These are phyloP conservation scores for Monascus purpureus DNA, from an alignment of 495 filamentous ascomycete genomes.

Conservation along the genomic window DNA sequence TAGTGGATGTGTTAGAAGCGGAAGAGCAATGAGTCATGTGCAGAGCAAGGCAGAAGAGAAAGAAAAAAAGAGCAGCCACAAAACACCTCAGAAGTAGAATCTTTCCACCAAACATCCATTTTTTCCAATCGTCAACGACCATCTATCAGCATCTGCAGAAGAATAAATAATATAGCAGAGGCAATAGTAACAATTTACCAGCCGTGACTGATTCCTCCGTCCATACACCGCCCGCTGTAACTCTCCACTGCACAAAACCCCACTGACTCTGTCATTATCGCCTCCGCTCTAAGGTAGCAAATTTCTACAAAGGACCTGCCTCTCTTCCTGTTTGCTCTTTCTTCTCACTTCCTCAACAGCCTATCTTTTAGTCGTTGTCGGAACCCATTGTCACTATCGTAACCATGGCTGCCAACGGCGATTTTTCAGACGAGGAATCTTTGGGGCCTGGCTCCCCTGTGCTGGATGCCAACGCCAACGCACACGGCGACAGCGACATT, in stretches of 20 bases:
- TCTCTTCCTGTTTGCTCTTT: conserved; percentile 11
- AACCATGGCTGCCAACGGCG: conserved; percentile 52
- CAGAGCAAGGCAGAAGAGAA: no score
- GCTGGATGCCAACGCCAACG: conserved; percentile 39
- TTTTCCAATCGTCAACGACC: no score
- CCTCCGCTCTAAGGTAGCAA: conserved; percentile 22
- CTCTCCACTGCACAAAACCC: conserved; percentile 33
- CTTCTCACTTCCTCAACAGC: conserved; percentile 7
- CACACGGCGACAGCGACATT: conserved; percentile 37
- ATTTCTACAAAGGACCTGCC: conserved; percentile 19
- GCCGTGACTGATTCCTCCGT: no score
- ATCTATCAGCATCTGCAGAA: no score
- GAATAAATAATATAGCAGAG: no score
- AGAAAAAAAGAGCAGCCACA: no score
- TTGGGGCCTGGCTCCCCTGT: conserved; percentile 47
- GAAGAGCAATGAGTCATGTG: no score
- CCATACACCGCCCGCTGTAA: no score
- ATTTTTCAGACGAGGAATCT: conserved; percentile 46
- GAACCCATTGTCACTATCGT: conserved; percentile 8
- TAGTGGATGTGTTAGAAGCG: no score
- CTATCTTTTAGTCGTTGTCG: conserved; percentile 6
- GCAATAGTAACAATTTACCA: no score
- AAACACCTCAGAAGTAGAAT: no score
- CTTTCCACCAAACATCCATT: no score
- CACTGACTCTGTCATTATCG: conserved; percentile 16